Evolutionary conservation across 2,329 filamentous ascomycete genomes (phyloP).

Genomic region (Aspergillus eucalypticola): DNA sequence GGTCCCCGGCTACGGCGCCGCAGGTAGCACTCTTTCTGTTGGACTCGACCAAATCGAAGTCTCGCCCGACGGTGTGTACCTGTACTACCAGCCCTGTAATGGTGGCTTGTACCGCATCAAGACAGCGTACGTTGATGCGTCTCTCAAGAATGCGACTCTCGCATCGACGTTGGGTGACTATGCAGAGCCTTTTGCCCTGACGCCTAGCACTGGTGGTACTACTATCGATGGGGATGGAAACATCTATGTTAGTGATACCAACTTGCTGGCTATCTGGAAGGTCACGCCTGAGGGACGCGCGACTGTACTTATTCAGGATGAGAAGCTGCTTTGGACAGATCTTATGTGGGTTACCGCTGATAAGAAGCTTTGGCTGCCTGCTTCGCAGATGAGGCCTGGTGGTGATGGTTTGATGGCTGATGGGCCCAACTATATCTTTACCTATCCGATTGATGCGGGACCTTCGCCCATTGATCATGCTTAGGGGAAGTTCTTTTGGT

Average conservation of each 20-base stretch:
- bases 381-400: constrained; percentile 7
- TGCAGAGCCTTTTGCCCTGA: constrained; percentile 31
- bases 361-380: constrained; percentile 12
- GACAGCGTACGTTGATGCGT: constrained; percentile 27
- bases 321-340: constrained; percentile 7
- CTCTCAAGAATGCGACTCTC: constrained; percentile 23
- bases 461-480: constrained; percentile 6
- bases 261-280: constrained; percentile 20
- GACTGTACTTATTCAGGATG: constrained; percentile 8
- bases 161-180: constrained; percentile 19
- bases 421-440: constrained; percentile 9
- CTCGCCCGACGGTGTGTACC: constrained; percentile 37
- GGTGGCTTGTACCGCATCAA: constrained; percentile 39
- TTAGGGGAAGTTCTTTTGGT: not conserved
- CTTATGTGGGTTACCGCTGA: constrained; percentile 8
- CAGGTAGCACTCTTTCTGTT: constrained; percentile 3
- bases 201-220: constrained; percentile 40
- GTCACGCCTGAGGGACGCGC: constrained; percentile 7
- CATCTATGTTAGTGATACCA: constrained; percentile 40
- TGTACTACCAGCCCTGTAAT: constrained; percentile 40
- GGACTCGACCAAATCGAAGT: constrained; percentile 38
- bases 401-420: constrained; percentile 6
- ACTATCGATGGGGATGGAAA: constrained; percentile 42
- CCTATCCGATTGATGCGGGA: constrained; percentile 3
- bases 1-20: not conserved